Conservation (phyloP, 2,329 filamentous ascomycete species). For the Xylaria sp. region DNA sequence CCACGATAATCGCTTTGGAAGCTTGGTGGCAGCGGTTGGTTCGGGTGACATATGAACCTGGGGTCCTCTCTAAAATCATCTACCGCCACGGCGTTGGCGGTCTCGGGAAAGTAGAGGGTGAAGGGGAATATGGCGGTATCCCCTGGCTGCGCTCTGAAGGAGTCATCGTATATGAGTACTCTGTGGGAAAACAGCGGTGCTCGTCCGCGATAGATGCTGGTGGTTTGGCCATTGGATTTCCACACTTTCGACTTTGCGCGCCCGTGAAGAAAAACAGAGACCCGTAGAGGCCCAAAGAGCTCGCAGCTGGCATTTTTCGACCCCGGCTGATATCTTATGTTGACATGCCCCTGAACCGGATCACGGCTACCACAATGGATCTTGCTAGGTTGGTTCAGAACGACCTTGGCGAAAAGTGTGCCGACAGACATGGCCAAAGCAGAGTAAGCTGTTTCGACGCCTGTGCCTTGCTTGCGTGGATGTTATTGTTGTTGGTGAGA, state of each 20-base stretch:
- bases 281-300: constrained; percentile 32
- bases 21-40: constrained; percentile 34
- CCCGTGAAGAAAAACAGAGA: constrained; percentile 34
- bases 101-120: constrained; percentile 30
- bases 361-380: constrained; percentile 31
- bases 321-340: constrained; percentile 20
- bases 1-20: constrained; percentile 21
- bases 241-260: constrained; percentile 37
- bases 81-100: background rate
- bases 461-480: background rate
- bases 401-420: constrained; percentile 21
- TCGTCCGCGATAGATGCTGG: constrained; percentile 32
- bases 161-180: constrained; percentile 28
- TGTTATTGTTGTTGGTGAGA: background rate
- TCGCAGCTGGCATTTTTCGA: constrained; percentile 17
- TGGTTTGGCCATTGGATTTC: constrained; percentile 24
- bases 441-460: background rate
- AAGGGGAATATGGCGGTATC: constrained; percentile 19
- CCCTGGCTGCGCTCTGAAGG: constrained; percentile 27
- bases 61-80: constrained; percentile 11
- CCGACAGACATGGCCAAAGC: constrained; percentile 30
- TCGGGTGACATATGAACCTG: constrained; percentile 9
- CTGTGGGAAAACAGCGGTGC: constrained; percentile 20
- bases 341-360: constrained; percentile 31
- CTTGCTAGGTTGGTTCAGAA: constrained; percentile 31